Evolutionary conservation across 257 asterid species (phyloP).

Genomic region (Ilex aquifolium): DNA sequence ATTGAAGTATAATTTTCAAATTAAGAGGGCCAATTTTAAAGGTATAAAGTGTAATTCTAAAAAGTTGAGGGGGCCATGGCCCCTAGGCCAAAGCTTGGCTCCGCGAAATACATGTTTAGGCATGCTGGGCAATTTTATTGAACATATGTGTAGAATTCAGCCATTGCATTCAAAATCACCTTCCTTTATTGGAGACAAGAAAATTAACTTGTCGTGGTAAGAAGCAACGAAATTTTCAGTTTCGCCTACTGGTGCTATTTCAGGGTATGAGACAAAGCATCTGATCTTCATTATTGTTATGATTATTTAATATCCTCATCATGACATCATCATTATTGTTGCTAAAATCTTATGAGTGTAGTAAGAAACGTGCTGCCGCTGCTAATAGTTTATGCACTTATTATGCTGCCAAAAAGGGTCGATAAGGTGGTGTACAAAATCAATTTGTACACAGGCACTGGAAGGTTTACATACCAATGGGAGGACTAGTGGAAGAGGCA

Average conservation of each 20-base stretch:
- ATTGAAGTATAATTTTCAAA: too few species aligned
- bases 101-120: neutral
- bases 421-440: conserved; percentile 64
- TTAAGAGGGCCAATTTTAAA: too few species aligned
- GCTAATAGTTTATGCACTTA: conserved; percentile 40
- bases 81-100: conserved; percentile 39
- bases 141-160: conserved; percentile 26
- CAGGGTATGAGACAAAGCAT: conserved; percentile 40
- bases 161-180: conserved; percentile 87
- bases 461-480: conserved; percentile 48
- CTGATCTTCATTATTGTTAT: neutral
- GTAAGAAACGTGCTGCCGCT: conserved; percentile 55
- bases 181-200: conserved; percentile 75
- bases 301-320: neutral
- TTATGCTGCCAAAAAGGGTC: conserved; percentile 48
- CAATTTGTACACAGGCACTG: conserved; percentile 72
- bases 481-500: conserved; percentile 35
- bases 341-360: conserved; percentile 17
- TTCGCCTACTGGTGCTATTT: conserved; percentile 33
- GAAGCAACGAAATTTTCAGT: conserved; percentile 51
- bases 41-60: too few species aligned
- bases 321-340: neutral
- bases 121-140: neutral
- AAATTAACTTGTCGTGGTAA: conserved; percentile 82
- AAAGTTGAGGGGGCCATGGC: conserved; percentile 37